Percentiles rank a stretch among this genome's conserved stretches.
Evolutionary conservation across 768 basidiomycete species (phyloP).

Genomic region (Rhizopogon roseolus): DNA sequence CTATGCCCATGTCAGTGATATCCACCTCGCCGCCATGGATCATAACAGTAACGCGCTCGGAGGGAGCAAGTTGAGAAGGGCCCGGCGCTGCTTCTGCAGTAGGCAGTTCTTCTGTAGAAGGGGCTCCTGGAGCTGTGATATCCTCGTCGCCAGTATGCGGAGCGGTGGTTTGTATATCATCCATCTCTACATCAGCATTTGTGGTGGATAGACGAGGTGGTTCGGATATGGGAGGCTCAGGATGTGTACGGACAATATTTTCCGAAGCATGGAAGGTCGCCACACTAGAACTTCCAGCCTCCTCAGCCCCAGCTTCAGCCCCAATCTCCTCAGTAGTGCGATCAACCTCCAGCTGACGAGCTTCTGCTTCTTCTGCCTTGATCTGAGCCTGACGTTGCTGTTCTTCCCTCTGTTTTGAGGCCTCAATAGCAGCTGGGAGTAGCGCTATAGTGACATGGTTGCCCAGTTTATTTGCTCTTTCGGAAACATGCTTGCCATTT

Average conservation of each 20-base stretch:
- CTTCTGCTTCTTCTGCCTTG: slow-evolving; percentile 46
- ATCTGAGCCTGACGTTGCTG: slow-evolving; percentile 41
- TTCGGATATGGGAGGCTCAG: slow-evolving; percentile 2
- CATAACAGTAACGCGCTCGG: slow-evolving; percentile 75
- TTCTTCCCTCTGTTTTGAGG: slow-evolving; percentile 41
- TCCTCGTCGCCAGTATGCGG: slow-evolving; percentile 15
- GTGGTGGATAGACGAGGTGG: slow-evolving; percentile 9
- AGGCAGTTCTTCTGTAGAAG: slow-evolving; percentile 10
- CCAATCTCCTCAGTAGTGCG: slow-evolving; percentile 2
- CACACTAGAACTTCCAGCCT: slow-evolving; percentile 18
- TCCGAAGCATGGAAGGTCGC: background rate
- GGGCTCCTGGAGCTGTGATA: slow-evolving; percentile 13
- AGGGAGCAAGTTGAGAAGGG: slow-evolving; percentile 29
- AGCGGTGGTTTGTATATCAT: slow-evolving; percentile 28
- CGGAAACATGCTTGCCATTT: slow-evolving; percentile 67
- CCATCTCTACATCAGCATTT: slow-evolving; percentile 46
- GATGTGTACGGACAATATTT: slow-evolving; percentile 5
- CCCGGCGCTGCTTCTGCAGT: slow-evolving; percentile 14
- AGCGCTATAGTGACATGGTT: slow-evolving; percentile 72
- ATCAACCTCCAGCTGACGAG: slow-evolving; percentile 34
- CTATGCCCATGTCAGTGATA: slow-evolving; percentile 98
- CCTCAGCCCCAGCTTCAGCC: slow-evolving; percentile 25
- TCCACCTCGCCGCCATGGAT: slow-evolving; percentile 93
- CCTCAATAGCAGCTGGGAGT: slow-evolving; percentile 74
- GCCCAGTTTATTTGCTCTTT: slow-evolving; percentile 59